A percentile compares a stretch with the other conserved stretches of the same genome.
These are phyloP conservation scores for Phytopythium vexans DNA, from an alignment of 352 stramenopile species.

Conservation along the genomic window DNA sequence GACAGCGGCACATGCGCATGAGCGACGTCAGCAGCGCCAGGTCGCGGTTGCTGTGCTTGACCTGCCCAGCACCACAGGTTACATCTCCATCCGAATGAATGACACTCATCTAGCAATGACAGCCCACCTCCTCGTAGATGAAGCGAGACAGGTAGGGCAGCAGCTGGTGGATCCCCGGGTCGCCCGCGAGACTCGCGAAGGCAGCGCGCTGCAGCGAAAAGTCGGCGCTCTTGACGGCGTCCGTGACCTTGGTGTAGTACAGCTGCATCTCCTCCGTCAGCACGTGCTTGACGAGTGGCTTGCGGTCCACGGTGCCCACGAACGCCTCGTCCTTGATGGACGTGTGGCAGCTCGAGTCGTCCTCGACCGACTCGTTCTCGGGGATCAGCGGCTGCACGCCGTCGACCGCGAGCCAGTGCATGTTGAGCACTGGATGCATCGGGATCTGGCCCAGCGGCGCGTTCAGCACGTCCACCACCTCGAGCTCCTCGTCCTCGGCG, in stretches of 20 bases:
- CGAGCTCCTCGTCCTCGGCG: slow-evolving; percentile 70
- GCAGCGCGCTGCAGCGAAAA: slow-evolving; percentile 70
- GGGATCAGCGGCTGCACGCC: slow-evolving; percentile 80
- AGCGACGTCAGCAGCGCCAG: slow-evolving; percentile 78
- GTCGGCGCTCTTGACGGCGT: slow-evolving; percentile 75
- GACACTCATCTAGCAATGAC: neutral
- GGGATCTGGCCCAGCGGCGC: slow-evolving; percentile 69
- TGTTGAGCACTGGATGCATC: slow-evolving; percentile 62
- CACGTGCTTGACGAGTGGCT: slow-evolving; percentile 83
- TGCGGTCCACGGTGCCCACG: slow-evolving; percentile 61
- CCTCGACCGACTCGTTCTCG: slow-evolving; percentile 78
- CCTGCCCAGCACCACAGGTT: slow-evolving; percentile 10
- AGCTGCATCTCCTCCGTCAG: slow-evolving; percentile 89
- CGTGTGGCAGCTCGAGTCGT: slow-evolving; percentile 63
- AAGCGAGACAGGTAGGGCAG: slow-evolving; percentile 89
- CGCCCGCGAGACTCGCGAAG: slow-evolving; percentile 72
- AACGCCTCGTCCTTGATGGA: slow-evolving; percentile 80
- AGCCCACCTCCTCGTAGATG: slow-evolving; percentile 73
- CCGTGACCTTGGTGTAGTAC: slow-evolving; percentile 87
- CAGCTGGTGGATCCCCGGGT: slow-evolving; percentile 88
- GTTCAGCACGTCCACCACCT: slow-evolving; percentile 69
- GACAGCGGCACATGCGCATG: slow-evolving; percentile 85
- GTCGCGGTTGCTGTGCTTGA: slow-evolving; percentile 83
- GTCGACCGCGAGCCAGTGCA: slow-evolving; percentile 84
- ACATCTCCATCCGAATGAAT: neutral